These are phyloP conservation scores for Prunus mongolica DNA, from an alignment of 306 rosid species.

Conservation along the genomic window DNA sequence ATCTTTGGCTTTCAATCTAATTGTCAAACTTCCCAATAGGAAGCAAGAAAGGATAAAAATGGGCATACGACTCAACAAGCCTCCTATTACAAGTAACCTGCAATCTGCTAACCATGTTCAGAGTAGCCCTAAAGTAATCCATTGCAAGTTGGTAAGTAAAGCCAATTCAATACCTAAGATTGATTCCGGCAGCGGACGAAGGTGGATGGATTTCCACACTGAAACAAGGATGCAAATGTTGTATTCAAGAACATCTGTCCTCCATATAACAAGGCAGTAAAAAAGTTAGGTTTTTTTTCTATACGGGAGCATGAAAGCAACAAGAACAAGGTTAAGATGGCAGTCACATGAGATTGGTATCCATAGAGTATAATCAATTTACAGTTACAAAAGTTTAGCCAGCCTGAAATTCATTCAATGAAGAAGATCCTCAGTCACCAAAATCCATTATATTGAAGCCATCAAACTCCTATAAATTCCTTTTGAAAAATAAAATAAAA, in stretches of 20 bases:
- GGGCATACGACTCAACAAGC: background rate
- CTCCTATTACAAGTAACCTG: background rate
- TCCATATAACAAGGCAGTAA: background rate
- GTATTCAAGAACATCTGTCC: background rate
- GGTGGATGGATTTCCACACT: background rate
- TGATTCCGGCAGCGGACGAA: background rate
- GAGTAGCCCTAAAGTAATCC: background rate
- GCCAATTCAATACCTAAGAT: conserved; percentile 4
- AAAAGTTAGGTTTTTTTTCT: background rate
- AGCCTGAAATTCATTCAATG: background rate
- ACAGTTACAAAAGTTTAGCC: background rate
- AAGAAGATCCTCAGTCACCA: conserved; percentile 1
- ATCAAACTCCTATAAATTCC: background rate
- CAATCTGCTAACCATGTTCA: background rate
- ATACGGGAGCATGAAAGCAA: background rate
- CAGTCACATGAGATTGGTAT: background rate
- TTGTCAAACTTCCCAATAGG: background rate
- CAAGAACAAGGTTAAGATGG: background rate
- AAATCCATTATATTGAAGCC: background rate
- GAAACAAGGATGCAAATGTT: background rate
- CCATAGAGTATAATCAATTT: background rate
- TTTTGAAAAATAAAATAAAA: background rate
- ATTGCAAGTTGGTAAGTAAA: conserved; percentile 3
- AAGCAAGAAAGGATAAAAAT: background rate
- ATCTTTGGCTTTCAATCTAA: background rate